A percentile compares a stretch with the other conserved stretches of the same genome.
Conservation (phyloP, 2,329 filamentous ascomycete species). For the Chrysoporthe deuterocubensis region DNA sequence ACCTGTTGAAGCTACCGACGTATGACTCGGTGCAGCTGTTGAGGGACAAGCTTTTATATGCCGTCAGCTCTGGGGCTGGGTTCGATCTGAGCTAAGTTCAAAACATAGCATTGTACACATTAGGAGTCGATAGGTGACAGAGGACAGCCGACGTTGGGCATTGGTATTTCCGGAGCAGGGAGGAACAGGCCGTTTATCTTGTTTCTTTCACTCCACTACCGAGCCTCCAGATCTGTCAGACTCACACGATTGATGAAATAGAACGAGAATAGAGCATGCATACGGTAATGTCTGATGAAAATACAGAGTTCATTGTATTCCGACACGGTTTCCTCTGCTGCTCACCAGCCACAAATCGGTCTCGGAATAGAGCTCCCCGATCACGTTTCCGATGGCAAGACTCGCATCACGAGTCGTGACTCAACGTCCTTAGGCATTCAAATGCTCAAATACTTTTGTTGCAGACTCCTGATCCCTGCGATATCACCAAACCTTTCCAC, state of each 20-base stretch:
- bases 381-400: neutral
- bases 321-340: neutral
- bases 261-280: neutral
- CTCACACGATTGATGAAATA: neutral
- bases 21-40: conserved; percentile 71
- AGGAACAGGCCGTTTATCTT: neutral
- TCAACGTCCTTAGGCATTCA: neutral
- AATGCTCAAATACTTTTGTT: neutral
- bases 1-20: conserved; percentile 86
- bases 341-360: neutral
- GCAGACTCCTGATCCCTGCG: neutral
- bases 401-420: neutral
- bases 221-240: neutral
- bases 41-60: conserved; percentile 84
- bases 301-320: neutral
- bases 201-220: neutral
- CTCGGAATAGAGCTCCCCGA: neutral
- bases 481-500: neutral
- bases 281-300: neutral
- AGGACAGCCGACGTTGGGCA: conserved; percentile 2
- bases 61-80: conserved; percentile 85
- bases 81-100: conserved; percentile 75
- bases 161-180: neutral
- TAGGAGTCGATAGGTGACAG: neutral
- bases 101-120: neutral